Conservation (phyloP, 2,329 filamentous ascomycete genomes). For the Pestalotiopsis sp. region DNA sequence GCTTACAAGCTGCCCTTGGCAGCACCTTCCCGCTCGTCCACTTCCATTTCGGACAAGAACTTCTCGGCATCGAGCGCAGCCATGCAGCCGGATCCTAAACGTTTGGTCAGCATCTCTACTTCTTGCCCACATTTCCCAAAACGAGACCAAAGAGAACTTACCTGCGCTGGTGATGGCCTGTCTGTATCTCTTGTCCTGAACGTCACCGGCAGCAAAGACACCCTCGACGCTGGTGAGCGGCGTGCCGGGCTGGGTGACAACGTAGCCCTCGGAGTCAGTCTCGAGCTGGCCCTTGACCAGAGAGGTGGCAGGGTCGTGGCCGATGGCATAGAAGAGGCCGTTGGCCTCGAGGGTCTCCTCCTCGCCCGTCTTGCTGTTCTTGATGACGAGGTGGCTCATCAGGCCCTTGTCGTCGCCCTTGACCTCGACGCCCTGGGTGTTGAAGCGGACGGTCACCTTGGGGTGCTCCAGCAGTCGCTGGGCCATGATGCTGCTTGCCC, state of each 20-base stretch:
- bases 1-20: slow-evolving; percentile 22
- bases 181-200: slow-evolving; percentile 97
- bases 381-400: slow-evolving; percentile 86
- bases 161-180: slow-evolving; percentile 98
- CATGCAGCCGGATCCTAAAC: slow-evolving; percentile 84
- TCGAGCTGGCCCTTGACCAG: slow-evolving; percentile 90
- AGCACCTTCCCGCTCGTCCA: slow-evolving; percentile 40
- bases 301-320: slow-evolving; percentile 90
- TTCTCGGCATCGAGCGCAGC: slow-evolving; percentile 96
- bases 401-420: slow-evolving; percentile 82
- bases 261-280: slow-evolving; percentile 88
- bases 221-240: slow-evolving; percentile 86
- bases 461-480: slow-evolving; percentile 78
- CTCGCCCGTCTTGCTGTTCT: slow-evolving; percentile 74
- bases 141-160: slow-evolving; percentile 46
- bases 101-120: neutral
- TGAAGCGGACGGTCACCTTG: slow-evolving; percentile 90
- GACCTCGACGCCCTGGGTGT: slow-evolving; percentile 80
- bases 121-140: slow-evolving; percentile 19
- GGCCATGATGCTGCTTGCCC: slow-evolving; percentile 91
- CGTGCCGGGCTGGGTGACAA: slow-evolving; percentile 85
- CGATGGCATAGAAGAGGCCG: slow-evolving; percentile 95
- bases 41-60: slow-evolving; percentile 78
- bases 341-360: slow-evolving; percentile 86
- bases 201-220: slow-evolving; percentile 95